Evolutionary conservation across 1,284 basidiomycete genomes (phyloP).

Genomic region (Volvariella volvacea): DNA sequence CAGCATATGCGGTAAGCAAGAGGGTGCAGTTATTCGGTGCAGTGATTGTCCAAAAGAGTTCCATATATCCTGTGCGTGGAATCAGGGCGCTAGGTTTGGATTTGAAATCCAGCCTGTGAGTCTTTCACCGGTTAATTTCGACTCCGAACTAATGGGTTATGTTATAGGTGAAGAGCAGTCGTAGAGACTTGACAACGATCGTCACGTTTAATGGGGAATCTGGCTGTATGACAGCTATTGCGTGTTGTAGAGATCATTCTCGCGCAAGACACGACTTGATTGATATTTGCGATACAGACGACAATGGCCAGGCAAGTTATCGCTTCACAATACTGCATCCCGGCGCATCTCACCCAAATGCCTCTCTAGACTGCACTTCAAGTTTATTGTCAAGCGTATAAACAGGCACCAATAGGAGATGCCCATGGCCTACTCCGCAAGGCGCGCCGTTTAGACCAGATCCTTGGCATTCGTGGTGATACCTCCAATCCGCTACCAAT

Average conservation of each 20-base stretch:
- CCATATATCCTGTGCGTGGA: constrained; percentile 90
- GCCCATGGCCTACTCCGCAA: constrained; percentile 82
- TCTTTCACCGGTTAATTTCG: constrained; percentile 6
- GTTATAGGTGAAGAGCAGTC: constrained; percentile 67
- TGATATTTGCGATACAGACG: constrained; percentile 81
- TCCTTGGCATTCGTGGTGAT: constrained; percentile 39
- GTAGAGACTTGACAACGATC: constrained; percentile 56
- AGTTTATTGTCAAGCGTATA: constrained; percentile 79
- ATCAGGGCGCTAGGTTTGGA: constrained; percentile 74
- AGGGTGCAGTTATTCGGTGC: constrained; percentile 83
- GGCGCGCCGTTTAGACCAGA: constrained; percentile 71
- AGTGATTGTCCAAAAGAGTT: constrained; percentile 75
- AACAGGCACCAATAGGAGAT: constrained; percentile 63
- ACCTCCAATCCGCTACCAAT: constrained; percentile 9
- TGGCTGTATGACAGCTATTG: constrained; percentile 76
- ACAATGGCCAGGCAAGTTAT: constrained; percentile 62
- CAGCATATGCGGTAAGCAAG: constrained; percentile 55
- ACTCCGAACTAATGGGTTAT: constrained; percentile 1
- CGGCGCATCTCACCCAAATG: constrained; percentile 3
- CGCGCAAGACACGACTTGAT: constrained; percentile 61
- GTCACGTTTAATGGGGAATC: constrained; percentile 83
- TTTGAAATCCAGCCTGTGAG: constrained; percentile 85
- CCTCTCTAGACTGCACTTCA: constrained; percentile 72
- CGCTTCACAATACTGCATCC: constrained; percentile 1
- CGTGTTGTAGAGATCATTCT: constrained; percentile 82